Base-by-base conservation (phyloP, 345 rosid species). In the Rhizophora mangle region DNA sequence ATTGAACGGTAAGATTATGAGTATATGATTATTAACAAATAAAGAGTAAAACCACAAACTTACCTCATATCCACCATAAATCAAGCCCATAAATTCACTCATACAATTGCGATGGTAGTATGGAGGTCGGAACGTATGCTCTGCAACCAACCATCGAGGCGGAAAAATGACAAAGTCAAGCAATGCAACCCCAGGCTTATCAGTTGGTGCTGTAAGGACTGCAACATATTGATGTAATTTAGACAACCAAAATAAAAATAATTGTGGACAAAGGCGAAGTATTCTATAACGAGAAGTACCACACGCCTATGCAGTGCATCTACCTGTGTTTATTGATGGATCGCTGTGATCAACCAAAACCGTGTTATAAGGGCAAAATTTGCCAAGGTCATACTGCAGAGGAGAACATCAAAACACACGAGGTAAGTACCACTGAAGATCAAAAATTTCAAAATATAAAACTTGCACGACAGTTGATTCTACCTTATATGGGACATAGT, bases 71-170 rank as follows among this genome's bases (percentile, higher is more conserved):
- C 89, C 92, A 79, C 99, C 99, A 53, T 85, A 75, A 72, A 94
- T 85, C 60, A 89, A 84, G 46, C 98, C 97, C 98, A 91, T 95
- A 82, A 91, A 91, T 77, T 95, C 99, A 81, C 99, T 95, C 99
- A 91, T 95, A 74, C 99, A 95, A 78, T 95, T 95, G 56, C 99
- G 97, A 77, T 95, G 97, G 79, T 89, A 95, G 76, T 89, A 91
- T 61, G 97, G 96, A 66, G 99, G 97, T 64, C 93, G 86, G 74
- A 94, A 94, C 56, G 99, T 94, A 80, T 94, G 96, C 79, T 94
- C 99, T 6, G 96, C 89, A 18, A 95, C 99, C 85, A 89, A 80
- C 99, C 99, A 95, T 60, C 96, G 78, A 6, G 99, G 96, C 61
- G 99, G 99, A 64, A 95, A 95, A 68, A 95, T 79, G 62, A 95